phyloP scores from a whole-genome alignment of 164 flowering plant genomes.

The Piper longum region DNA sequence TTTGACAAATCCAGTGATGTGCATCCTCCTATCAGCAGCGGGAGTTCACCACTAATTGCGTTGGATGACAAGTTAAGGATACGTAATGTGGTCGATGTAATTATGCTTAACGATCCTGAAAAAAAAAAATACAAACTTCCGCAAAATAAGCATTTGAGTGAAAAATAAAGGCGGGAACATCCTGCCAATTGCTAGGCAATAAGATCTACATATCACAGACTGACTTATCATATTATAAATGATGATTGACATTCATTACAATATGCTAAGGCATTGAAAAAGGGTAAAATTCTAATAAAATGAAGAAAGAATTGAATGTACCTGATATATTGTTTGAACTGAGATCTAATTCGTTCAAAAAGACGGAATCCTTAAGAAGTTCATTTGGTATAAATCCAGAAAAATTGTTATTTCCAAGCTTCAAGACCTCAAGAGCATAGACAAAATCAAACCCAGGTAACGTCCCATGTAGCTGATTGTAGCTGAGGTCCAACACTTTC shows the following conservation, averaged over 20 bases:
- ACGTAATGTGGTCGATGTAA: constrained; percentile 58
- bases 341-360: constrained; percentile 70
- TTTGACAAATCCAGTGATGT: constrained; percentile 63
- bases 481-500: constrained; percentile 81
- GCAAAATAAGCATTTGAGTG: neutral
- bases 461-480: constrained; percentile 81
- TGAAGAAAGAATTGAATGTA: constrained; percentile 8
- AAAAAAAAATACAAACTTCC: constrained; percentile 3
- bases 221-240: too few relatives aligned
- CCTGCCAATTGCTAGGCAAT: neutral
- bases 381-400: constrained; percentile 68
- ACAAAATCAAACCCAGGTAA: constrained; percentile 78
- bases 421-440: constrained; percentile 69
- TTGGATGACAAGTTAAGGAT: constrained; percentile 76
- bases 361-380: constrained; percentile 60
- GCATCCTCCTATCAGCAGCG: constrained; percentile 65
- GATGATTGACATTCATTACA: neutral
- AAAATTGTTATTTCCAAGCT: constrained; percentile 67
- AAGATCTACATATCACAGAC: too few relatives aligned
- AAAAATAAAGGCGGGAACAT: neutral
- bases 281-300: too few relatives aligned
- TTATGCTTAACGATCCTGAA: constrained; percentile 67
- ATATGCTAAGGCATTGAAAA: neutral
- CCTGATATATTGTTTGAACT: constrained; percentile 95
- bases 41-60: constrained; percentile 72